A percentile compares a stretch with the other conserved stretches of the same genome.
Conservation (phyloP, 495 filamentous ascomycete genomes). For the Clohesyomyces aquaticus region DNA sequence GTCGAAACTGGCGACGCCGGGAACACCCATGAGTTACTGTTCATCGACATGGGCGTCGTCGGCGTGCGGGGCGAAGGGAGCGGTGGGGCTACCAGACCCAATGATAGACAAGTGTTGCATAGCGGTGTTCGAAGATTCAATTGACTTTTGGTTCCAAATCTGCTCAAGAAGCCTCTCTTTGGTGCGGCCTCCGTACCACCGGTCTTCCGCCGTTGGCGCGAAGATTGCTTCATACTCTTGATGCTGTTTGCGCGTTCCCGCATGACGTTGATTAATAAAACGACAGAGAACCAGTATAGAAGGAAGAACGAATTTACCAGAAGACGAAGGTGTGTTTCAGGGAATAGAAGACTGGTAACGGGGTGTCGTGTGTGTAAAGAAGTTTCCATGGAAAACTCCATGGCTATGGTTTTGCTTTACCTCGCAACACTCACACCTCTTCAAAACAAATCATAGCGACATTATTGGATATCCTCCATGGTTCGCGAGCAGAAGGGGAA, state of each 20-base stretch:
- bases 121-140: not conserved
- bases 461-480: not conserved
- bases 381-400: not conserved
- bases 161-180: slow-evolving; percentile 3
- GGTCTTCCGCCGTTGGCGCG: not conserved
- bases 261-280: not conserved
- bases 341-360: not conserved
- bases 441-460: not conserved
- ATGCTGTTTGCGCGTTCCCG: not conserved
- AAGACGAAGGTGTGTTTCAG: not conserved
- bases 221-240: not conserved
- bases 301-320: not conserved
- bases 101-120: slow-evolving; percentile 1
- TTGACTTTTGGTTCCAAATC: slow-evolving; percentile 2
- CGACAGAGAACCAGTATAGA: not conserved
- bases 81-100: not conserved
- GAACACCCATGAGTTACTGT: not conserved
- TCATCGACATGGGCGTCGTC: not conserved
- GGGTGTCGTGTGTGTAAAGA: not conserved
- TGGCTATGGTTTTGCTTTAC: not conserved
- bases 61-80: not conserved
- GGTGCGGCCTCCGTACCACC: not conserved
- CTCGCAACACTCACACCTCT: not conserved
- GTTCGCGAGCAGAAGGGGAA: not conserved
- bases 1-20: not conserved